A percentile compares a stretch with the other conserved stretches of the same genome.
Evolutionary conservation across 495 filamentous ascomycete species (phyloP).

Genomic region (Penicillium taxi): DNA sequence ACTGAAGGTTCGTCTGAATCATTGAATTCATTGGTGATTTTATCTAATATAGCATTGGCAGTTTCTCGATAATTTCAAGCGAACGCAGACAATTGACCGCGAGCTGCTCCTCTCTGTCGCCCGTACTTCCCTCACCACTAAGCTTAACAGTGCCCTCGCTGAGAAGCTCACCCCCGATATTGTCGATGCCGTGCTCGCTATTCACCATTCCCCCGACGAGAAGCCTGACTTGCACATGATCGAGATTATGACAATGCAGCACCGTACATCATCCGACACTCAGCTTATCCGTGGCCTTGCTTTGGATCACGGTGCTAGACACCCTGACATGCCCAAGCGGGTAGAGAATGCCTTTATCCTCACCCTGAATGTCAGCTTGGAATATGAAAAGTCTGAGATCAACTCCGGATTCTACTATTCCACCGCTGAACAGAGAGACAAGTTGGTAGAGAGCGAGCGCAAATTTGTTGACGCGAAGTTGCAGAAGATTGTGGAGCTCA

Average conservation of each 20-base stretch:
- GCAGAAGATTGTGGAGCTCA: conserved; percentile 94
- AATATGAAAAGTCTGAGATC: conserved; percentile 99
- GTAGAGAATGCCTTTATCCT: conserved; percentile 94
- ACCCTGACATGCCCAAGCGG: conserved; percentile 96
- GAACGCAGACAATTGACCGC: conserved; percentile 75
- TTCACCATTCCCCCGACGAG: conserved; percentile 76
- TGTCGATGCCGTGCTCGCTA: conserved; percentile 90
- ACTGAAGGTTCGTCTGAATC: conserved; percentile 52
- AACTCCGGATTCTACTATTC: conserved; percentile 99
- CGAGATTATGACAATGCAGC: conserved; percentile 99
- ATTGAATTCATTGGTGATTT: neutral
- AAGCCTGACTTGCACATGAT: conserved; percentile 99
- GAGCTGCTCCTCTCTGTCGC: conserved; percentile 92
- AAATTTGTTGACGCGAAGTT: conserved; percentile 95
- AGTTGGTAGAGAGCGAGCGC: conserved; percentile 94
- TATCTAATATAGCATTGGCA: conserved; percentile 29
- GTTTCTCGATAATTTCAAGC: conserved; percentile 94
- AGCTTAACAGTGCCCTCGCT: conserved; percentile 80
- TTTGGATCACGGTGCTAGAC: conserved; percentile 89
- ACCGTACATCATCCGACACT: conserved; percentile 91
- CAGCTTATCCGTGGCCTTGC: conserved; percentile 90
- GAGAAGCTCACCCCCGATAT: conserved; percentile 88
- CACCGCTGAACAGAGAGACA: conserved; percentile 90
- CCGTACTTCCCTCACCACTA: conserved; percentile 89
- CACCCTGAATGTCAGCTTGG: conserved; percentile 90